These are phyloP conservation scores for Fusarium virguliforme DNA, from an alignment of 2,329 filamentous ascomycete genomes.

Conservation along the genomic window DNA sequence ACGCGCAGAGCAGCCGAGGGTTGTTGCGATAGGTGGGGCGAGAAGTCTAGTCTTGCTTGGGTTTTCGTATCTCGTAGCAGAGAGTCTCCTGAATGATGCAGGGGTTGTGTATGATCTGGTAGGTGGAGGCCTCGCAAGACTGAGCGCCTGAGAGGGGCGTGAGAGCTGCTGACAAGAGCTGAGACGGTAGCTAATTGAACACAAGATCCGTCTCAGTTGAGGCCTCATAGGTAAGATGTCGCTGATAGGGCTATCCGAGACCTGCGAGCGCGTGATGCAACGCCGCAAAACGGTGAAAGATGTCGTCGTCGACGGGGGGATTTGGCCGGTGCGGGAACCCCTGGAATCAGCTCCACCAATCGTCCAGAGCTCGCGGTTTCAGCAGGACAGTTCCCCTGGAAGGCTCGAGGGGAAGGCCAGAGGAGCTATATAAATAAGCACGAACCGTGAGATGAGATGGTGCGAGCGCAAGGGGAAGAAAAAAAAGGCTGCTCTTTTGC, in stretches of 20 bases:
- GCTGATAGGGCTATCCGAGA: slow-evolving; percentile 26
- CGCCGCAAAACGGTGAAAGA: slow-evolving; percentile 38
- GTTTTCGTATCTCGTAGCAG: slow-evolving; percentile 23
- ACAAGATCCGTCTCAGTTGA: slow-evolving; percentile 39
- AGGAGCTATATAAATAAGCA: slow-evolving; percentile 23
- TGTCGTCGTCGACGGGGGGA: slow-evolving; percentile 41
- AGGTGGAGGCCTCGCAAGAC: slow-evolving; percentile 34
- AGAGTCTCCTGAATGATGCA: slow-evolving; percentile 28
- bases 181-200: slow-evolving; percentile 30
- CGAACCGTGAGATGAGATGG: slow-evolving; percentile 26
- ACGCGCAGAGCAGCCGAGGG: slow-evolving; percentile 6
- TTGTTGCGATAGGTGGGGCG: neutral
- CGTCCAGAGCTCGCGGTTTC: slow-evolving; percentile 21
- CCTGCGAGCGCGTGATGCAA: slow-evolving; percentile 39
- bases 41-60: slow-evolving; percentile 3
- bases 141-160: slow-evolving; percentile 33
- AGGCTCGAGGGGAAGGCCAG: slow-evolving; percentile 14
- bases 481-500: slow-evolving; percentile 27
- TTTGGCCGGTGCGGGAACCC: slow-evolving; percentile 45
- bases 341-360: slow-evolving; percentile 42
- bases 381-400: slow-evolving; percentile 18
- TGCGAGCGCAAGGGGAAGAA: slow-evolving; percentile 26
- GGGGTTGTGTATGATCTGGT: slow-evolving; percentile 32
- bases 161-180: slow-evolving; percentile 21
- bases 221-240: slow-evolving; percentile 45